Percentiles rank a stretch among this genome's conserved stretches.
Conservation (phyloP, 2,329 filamentous ascomycete species). For the Aspergillus sp. region DNA sequence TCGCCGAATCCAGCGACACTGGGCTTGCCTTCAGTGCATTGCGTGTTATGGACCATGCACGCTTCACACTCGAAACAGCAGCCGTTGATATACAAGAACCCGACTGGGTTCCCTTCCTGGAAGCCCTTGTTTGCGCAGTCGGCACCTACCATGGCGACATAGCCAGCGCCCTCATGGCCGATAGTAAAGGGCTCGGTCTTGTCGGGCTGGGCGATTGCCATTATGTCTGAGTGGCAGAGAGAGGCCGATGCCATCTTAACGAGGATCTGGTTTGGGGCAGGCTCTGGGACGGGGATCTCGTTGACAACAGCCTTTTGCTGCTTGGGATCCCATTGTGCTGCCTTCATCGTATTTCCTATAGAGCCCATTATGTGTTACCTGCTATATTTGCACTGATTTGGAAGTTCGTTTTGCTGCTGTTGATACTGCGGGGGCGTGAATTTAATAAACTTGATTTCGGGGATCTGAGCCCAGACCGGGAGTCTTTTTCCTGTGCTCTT, state of each 20-base stretch:
- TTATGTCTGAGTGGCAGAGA: slow-evolving; percentile 9
- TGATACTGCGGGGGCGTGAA: too few species aligned
- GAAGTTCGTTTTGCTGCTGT: too few species aligned
- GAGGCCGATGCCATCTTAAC: slow-evolving; percentile 4
- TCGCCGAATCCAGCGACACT: neutral
- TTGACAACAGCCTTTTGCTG: slow-evolving; percentile 7
- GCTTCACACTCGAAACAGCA: slow-evolving; percentile 9
- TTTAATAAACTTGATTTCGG: too few species aligned
- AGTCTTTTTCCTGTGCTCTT: neutral
- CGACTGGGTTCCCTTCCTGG: slow-evolving; percentile 1
- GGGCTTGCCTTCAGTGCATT: neutral
- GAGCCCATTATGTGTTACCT: too few species aligned
- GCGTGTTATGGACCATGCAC: slow-evolving; percentile 5
- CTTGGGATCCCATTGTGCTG: slow-evolving; percentile 1
- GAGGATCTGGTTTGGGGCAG: slow-evolving; percentile 6
- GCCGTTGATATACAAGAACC: slow-evolving; percentile 5
- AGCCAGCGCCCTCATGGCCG: slow-evolving; percentile 5
- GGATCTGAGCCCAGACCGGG: neutral
- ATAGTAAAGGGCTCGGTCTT: neutral
- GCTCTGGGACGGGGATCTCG: neutral
- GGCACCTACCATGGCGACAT: neutral
- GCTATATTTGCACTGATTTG: too few species aligned
- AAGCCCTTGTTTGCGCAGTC: neutral
- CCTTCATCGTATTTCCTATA: neutral
- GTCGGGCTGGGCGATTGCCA: neutral